Evolutionary conservation across 1,139 yeast species (phyloP).

Genomic region (Suhomyces atakaporum): DNA sequence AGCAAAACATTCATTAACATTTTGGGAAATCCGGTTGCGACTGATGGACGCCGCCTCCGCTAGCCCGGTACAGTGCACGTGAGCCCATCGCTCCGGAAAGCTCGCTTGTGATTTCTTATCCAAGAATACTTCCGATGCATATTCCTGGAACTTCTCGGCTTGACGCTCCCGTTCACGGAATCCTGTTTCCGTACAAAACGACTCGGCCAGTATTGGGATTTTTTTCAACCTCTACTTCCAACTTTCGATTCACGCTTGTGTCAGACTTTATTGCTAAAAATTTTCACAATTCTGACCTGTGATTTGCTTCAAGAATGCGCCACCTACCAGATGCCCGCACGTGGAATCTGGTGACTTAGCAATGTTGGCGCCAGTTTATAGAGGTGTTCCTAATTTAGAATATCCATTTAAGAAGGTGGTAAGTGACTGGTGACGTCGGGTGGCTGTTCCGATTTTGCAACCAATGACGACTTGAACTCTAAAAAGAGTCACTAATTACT

Average conservation of each 20-base stretch:
- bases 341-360: background rate
- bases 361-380: background rate
- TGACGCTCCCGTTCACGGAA: too few relatives aligned
- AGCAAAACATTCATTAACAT: background rate
- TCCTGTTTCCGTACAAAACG: too few relatives aligned
- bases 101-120: background rate
- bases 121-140: background rate
- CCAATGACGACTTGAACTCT: too few relatives aligned
- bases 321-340: background rate
- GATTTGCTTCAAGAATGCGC: background rate
- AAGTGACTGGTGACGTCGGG: too few relatives aligned
- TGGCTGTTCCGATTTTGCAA: too few relatives aligned
- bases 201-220: too few relatives aligned
- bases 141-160: background rate
- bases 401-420: background rate
- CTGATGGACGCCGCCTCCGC: background rate
- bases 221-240: too few relatives aligned
- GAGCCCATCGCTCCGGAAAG: background rate
- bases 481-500: too few relatives aligned
- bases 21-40: conserved; percentile 4
- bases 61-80: background rate
- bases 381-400: background rate
- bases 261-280: background rate
- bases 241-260: too few relatives aligned
- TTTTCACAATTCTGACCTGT: background rate